Evolutionary conservation across 345 rosid species (phyloP).

Genomic region (Rhizophora apiculata): DNA sequence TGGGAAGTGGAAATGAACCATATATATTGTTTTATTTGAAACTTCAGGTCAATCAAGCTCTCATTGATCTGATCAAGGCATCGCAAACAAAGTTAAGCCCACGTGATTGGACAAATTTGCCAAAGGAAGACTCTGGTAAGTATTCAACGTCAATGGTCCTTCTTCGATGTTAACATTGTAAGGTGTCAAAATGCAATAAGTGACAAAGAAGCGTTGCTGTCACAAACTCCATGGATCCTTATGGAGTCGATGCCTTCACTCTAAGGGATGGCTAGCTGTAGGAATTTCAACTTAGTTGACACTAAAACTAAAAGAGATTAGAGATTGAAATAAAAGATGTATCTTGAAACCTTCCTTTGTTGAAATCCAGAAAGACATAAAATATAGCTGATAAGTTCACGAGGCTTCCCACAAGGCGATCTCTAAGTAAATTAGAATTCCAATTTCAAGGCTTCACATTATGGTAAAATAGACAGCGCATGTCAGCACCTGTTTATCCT

Average conservation of each 20-base stretch:
- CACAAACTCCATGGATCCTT: not conserved
- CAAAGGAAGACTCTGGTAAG: constrained; percentile 47
- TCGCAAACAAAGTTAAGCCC: constrained; percentile 54
- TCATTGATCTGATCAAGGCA: constrained; percentile 59
- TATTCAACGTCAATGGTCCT: not conserved
- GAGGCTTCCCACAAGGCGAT: not conserved
- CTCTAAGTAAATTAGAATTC: not conserved
- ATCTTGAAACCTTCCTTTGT: not conserved
- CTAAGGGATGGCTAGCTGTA: not conserved
- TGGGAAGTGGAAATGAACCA: not conserved
- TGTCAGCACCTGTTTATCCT: not conserved
- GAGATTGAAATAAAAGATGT: not conserved
- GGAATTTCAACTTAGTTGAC: not conserved
- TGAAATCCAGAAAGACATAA: not conserved
- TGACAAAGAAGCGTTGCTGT: not conserved
- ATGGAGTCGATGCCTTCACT: not conserved
- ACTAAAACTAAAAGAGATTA: no score
- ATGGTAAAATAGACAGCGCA: not conserved
- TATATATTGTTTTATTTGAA: not conserved
- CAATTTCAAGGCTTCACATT: not conserved
- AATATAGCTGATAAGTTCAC: not conserved
- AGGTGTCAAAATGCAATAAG: no score
- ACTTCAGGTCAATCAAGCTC: constrained; percentile 88
- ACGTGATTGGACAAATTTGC: constrained; percentile 69
- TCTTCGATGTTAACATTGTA: not conserved